Evolutionary conservation across 2,329 filamentous ascomycete genomes (phyloP).

Genomic region (Xylaria sp.): DNA sequence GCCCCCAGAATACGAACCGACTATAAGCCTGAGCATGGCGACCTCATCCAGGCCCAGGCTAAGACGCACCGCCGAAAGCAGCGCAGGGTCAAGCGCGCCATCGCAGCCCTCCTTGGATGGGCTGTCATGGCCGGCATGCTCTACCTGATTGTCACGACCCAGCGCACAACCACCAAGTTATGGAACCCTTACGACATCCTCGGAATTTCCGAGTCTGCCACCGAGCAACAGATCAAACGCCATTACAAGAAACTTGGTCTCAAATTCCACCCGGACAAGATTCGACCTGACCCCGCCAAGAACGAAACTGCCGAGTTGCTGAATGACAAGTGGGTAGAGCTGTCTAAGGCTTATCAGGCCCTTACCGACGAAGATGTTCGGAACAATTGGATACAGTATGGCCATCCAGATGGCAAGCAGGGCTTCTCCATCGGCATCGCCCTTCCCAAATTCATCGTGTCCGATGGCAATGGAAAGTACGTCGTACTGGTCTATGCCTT

Average conservation of each 20-base stretch:
- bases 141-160: slow-evolving; percentile 85
- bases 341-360: slow-evolving; percentile 97
- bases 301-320: slow-evolving; percentile 87
- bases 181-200: slow-evolving; percentile 98
- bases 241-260: slow-evolving; percentile 87
- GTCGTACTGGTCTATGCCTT: slow-evolving; percentile 88
- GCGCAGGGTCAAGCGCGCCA: slow-evolving; percentile 81
- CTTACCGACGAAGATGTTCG: slow-evolving; percentile 96
- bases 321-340: slow-evolving; percentile 89
- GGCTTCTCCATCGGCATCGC: slow-evolving; percentile 98
- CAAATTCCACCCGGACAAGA: slow-evolving; percentile 92
- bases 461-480: slow-evolving; percentile 94
- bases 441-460: slow-evolving; percentile 88
- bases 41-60: slow-evolving; percentile 82
- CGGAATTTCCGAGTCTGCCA: slow-evolving; percentile 81
- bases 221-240: slow-evolving; percentile 89
- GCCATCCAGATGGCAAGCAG: slow-evolving; percentile 97
- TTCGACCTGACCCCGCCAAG: slow-evolving; percentile 78
- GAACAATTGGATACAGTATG: slow-evolving; percentile 95
- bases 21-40: slow-evolving; percentile 81
- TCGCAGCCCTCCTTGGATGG: slow-evolving; percentile 80
- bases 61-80: slow-evolving; percentile 89
- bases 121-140: slow-evolving; percentile 85
- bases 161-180: slow-evolving; percentile 73
- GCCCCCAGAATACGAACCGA: slow-evolving; percentile 82